Conservation (phyloP, 2,329 filamentous ascomycete genomes). For the Didymellaceae sp. region DNA sequence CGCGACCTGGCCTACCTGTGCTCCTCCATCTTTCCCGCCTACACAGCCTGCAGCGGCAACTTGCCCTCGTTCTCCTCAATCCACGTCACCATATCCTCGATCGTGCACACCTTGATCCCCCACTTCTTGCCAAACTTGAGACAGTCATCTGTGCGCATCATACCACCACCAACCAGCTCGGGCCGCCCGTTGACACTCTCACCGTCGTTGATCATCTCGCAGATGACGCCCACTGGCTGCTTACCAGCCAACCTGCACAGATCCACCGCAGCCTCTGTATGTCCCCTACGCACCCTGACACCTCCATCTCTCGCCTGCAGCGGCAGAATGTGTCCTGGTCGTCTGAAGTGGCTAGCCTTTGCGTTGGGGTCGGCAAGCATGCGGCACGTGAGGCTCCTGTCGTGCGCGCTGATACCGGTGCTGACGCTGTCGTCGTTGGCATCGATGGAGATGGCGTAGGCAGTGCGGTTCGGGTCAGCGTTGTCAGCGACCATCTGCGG, state of each 20-base stretch:
- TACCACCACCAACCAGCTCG: slow-evolving; percentile 72
- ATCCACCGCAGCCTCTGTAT: slow-evolving; percentile 93
- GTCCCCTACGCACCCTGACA: slow-evolving; percentile 78
- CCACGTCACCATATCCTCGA: slow-evolving; percentile 84
- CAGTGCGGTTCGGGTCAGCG: slow-evolving; percentile 83
- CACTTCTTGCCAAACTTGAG: slow-evolving; percentile 85
- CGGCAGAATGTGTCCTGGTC: slow-evolving; percentile 91
- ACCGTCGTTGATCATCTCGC: slow-evolving; percentile 89
- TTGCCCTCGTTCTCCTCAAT: slow-evolving; percentile 75
- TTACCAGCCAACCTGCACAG: slow-evolving; percentile 84
- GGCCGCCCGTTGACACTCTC: slow-evolving; percentile 72
- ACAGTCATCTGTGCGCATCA: slow-evolving; percentile 91
- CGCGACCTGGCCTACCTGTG: too few relatives aligned
- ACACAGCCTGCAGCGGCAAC: slow-evolving; percentile 22
- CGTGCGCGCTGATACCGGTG: slow-evolving; percentile 89
- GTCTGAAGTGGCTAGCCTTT: slow-evolving; percentile 68
- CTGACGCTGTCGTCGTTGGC: slow-evolving; percentile 68
- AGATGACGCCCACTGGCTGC: slow-evolving; percentile 78
- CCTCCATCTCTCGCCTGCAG: slow-evolving; percentile 80
- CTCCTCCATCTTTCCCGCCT: neutral
- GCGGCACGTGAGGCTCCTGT: slow-evolving; percentile 82
- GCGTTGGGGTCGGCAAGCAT: slow-evolving; percentile 70
- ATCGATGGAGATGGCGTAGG: slow-evolving; percentile 92
- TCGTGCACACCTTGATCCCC: slow-evolving; percentile 93
- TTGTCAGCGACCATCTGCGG: slow-evolving; percentile 87